phyloP scores from a whole-genome alignment of 768 basidiomycete genomes.

The Tulasnella sp. region DNA sequence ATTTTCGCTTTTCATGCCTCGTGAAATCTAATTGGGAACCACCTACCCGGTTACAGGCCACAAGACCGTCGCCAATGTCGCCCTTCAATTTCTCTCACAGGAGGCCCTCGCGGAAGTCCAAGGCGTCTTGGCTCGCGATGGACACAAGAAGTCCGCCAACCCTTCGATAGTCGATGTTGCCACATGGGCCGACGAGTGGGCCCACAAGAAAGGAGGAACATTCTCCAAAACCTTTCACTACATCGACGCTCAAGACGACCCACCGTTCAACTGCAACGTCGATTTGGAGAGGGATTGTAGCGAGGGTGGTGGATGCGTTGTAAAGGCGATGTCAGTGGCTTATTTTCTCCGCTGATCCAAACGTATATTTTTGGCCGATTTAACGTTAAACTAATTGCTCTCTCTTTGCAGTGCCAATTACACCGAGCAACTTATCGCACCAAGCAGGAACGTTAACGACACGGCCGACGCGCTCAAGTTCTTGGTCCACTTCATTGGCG shows the following conservation, averaged over 20 bases:
- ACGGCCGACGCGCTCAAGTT: constrained; percentile 25
- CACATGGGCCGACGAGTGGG: constrained; percentile 19
- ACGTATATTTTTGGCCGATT: too few species aligned
- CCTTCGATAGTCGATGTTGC: constrained; percentile 5
- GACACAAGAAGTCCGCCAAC: background rate
- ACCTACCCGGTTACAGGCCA: background rate
- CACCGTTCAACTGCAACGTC: constrained; percentile 15
- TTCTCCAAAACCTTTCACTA: constrained; percentile 6
- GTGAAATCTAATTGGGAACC: background rate
- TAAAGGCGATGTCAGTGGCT: constrained; percentile 13
- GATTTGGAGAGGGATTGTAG: constrained; percentile 3
- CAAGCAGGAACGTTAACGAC: background rate
- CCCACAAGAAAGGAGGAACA: background rate
- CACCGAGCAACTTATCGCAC: background rate
- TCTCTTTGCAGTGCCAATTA: background rate
- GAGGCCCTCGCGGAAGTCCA: background rate
- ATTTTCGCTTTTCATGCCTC: too few species aligned
- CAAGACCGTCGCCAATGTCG: constrained; percentile 11
- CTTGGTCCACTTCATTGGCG: constrained; percentile 25
- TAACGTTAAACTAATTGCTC: too few species aligned
- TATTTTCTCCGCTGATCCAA: background rate
- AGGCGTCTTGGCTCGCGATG: background rate
- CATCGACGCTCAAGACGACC: constrained; percentile 22
- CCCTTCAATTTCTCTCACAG: background rate
- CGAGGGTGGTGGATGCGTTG: constrained; percentile 10